phyloP scores from a whole-genome alignment of 192 early-diverging fungal genomes.

The Chytriomyces hyalinus region DNA sequence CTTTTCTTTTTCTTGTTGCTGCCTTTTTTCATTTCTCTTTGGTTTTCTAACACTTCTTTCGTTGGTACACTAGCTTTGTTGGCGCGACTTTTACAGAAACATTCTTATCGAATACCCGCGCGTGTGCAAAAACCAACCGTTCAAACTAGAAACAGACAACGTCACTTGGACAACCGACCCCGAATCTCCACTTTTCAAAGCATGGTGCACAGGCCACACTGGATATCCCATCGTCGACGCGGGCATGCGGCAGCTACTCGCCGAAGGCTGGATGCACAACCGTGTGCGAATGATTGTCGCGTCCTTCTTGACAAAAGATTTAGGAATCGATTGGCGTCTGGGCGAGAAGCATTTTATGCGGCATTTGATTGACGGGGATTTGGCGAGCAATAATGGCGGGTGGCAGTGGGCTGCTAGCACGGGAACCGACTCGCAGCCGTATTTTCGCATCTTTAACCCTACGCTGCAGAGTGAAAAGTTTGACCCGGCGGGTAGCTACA shows the following conservation, averaged over 20 bases:
- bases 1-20: slow-evolving; percentile 35
- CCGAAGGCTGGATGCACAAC: slow-evolving; percentile 69
- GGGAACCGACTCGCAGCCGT: slow-evolving; percentile 73
- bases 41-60: not conserved
- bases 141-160: slow-evolving; percentile 53
- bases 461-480: slow-evolving; percentile 56
- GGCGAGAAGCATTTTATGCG: slow-evolving; percentile 74
- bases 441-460: slow-evolving; percentile 72
- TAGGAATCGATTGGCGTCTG: slow-evolving; percentile 68
- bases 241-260: slow-evolving; percentile 67
- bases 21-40: not conserved
- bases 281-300: slow-evolving; percentile 67
- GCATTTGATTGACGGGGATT: slow-evolving; percentile 71
- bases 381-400: slow-evolving; percentile 71
- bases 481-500: slow-evolving; percentile 64
- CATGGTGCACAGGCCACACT: slow-evolving; percentile 70
- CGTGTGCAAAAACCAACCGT: slow-evolving; percentile 64
- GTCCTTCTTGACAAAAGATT: slow-evolving; percentile 55
- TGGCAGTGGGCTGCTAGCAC: slow-evolving; percentile 75
- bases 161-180: slow-evolving; percentile 61
- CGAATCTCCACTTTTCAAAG: slow-evolving; percentile 40
- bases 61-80: slow-evolving; percentile 46
- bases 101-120: slow-evolving; percentile 62
- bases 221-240: slow-evolving; percentile 45
- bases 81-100: slow-evolving; percentile 71